A percentile compares a stretch with the other conserved stretches of the same genome.
Conservation (phyloP, 768 basidiomycete genomes). For the Trametes cingulata region DNA sequence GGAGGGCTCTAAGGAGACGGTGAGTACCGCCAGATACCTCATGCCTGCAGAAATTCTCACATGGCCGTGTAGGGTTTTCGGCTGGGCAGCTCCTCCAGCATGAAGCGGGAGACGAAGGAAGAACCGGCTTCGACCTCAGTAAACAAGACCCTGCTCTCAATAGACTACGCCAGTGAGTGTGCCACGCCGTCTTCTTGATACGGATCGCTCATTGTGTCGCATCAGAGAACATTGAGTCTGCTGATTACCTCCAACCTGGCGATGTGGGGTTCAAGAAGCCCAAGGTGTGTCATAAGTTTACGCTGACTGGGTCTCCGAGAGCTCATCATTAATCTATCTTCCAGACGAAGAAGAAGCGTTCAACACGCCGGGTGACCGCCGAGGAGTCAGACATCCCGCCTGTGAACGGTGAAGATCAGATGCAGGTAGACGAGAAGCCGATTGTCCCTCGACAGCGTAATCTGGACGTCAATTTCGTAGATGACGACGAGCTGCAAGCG, state of each 20-base stretch:
- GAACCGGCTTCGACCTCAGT: slow-evolving; percentile 60
- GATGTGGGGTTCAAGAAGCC: slow-evolving; percentile 95
- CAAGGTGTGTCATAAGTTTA: slow-evolving; percentile 53
- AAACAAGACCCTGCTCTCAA: slow-evolving; percentile 78
- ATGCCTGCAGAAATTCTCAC: slow-evolving; percentile 9
- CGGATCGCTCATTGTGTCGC: background rate
- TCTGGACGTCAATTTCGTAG: slow-evolving; percentile 88
- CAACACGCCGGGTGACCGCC: slow-evolving; percentile 59
- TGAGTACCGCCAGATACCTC: slow-evolving; percentile 34
- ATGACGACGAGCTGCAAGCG: slow-evolving; percentile 97
- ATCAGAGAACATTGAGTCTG: slow-evolving; percentile 78
- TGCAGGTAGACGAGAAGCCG: slow-evolving; percentile 83
- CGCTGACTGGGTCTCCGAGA: no score
- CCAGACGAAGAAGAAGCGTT: slow-evolving; percentile 92
- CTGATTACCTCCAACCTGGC: slow-evolving; percentile 91
- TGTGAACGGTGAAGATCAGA: slow-evolving; percentile 50
- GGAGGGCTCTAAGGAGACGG: slow-evolving; percentile 70
- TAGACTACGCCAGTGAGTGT: slow-evolving; percentile 86
- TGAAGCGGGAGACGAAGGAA: slow-evolving; percentile 40
- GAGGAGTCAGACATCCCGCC: slow-evolving; percentile 51
- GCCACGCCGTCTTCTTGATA: background rate
- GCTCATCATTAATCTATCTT: background rate
- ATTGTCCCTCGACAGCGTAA: slow-evolving; percentile 66
- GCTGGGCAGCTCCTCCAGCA: slow-evolving; percentile 61
- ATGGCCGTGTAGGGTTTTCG: slow-evolving; percentile 70